These are phyloP conservation scores for Gossypium stocksii DNA, from an alignment of 345 rosid species.

Conservation along the genomic window DNA sequence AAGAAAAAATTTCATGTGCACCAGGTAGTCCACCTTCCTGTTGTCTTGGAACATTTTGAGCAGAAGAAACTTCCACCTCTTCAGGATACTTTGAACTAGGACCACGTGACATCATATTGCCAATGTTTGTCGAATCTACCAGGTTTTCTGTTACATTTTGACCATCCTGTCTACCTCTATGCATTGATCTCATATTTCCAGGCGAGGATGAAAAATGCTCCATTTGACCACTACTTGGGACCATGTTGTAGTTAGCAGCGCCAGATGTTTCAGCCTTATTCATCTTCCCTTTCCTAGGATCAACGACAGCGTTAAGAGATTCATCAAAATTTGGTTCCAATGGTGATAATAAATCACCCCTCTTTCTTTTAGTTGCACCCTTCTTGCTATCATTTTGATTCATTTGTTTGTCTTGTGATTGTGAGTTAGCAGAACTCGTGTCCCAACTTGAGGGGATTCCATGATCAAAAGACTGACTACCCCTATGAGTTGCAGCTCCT, in stretches of 20 bases:
- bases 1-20: conserved; percentile 34
- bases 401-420: conserved; percentile 64
- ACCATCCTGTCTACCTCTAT: conserved; percentile 26
- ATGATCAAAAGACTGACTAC: conserved; percentile 71
- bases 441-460: conserved; percentile 95
- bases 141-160: conserved; percentile 24
- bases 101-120: conserved; percentile 17
- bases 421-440: conserved; percentile 73
- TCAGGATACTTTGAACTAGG: conserved; percentile 28
- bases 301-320: conserved; percentile 28
- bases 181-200: conserved; percentile 25
- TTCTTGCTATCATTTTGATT: conserved; percentile 56
- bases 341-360: conserved; percentile 57
- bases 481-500: conserved; percentile 62
- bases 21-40: conserved; percentile 34
- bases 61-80: conserved; percentile 44
- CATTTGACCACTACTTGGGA: conserved; percentile 35
- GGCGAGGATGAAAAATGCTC: conserved; percentile 28
- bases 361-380: conserved; percentile 65
- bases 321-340: conserved; percentile 57
- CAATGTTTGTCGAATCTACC: conserved; percentile 21
- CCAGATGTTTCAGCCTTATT: conserved; percentile 57
- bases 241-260: conserved; percentile 27
- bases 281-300: conserved; percentile 56
- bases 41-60: conserved; percentile 29